Conservation (phyloP, 208 protist genomes). For the Leishmania braziliensis region DNA sequence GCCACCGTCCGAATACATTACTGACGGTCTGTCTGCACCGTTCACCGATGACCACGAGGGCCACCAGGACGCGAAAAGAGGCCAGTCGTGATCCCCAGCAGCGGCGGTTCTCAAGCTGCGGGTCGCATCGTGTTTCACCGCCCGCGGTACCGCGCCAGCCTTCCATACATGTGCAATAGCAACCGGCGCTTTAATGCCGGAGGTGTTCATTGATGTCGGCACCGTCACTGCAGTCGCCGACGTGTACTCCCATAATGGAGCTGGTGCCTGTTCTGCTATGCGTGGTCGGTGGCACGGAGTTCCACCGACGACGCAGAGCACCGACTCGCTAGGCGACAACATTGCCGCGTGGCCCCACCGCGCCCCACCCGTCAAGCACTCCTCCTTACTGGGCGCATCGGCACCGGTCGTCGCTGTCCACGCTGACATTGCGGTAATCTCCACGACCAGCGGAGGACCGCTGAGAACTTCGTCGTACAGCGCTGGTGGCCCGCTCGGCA, state of each 20-base stretch:
- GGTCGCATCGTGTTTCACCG: neutral
- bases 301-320: constrained; percentile 25
- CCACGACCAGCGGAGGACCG: constrained; percentile 18
- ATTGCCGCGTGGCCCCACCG: constrained; percentile 26
- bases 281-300: neutral
- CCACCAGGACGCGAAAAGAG: constrained; percentile 32
- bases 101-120: no score
- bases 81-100: constrained; percentile 8
- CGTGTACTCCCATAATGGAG: constrained; percentile 14
- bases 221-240: neutral
- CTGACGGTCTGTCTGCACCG: constrained; percentile 18
- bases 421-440: neutral
- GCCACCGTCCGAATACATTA: constrained; percentile 57
- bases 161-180: constrained; percentile 3
- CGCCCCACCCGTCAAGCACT: neutral
- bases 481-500: constrained; percentile 11
- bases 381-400: neutral
- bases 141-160: neutral
- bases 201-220: neutral
- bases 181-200: neutral
- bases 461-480: constrained; percentile 27
- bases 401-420: constrained; percentile 6
- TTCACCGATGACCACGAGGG: constrained; percentile 15
- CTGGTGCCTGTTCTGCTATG: neutral
- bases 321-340: constrained; percentile 23